Percentiles rank a stretch among this genome's conserved stretches.
phyloP scores from a whole-genome alignment of 805 yeast genomes.

The Jamesozyma piceae region DNA sequence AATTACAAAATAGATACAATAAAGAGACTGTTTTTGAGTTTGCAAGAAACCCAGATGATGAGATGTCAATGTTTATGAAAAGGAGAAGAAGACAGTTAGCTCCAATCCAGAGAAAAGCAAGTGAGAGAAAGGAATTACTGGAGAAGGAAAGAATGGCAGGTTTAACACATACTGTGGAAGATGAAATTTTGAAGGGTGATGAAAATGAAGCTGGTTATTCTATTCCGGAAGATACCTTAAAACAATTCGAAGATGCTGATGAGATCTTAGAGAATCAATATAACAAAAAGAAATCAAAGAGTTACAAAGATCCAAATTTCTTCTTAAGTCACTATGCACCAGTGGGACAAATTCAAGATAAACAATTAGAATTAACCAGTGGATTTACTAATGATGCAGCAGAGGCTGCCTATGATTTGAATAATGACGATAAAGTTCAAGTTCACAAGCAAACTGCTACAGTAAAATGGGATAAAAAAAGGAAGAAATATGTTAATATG shows the following conservation, averaged over 20 bases:
- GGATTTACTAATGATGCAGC: conserved; percentile 80
- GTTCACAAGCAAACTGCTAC: conserved; percentile 55
- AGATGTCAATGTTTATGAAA: conserved; percentile 74
- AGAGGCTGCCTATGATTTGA: conserved; percentile 79
- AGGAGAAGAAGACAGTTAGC: conserved; percentile 80
- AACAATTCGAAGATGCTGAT: conserved; percentile 36
- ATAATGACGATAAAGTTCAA: conserved; percentile 64
- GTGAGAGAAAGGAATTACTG: conserved; percentile 55
- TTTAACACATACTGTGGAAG: conserved; percentile 60
- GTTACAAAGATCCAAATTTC: conserved; percentile 67
- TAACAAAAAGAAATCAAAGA: conserved; percentile 31
- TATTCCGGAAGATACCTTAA: conserved; percentile 33
- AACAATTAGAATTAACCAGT: conserved; percentile 44
- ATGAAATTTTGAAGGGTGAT: conserved; percentile 54
- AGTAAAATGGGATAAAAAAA: conserved; percentile 87
- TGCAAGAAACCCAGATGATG: conserved; percentile 54
- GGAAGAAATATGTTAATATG: conserved; percentile 78
- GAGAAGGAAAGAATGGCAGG: conserved; percentile 73
- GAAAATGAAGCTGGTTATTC: conserved; percentile 41
- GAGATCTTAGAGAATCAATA: conserved; percentile 25
- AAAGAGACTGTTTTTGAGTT: conserved; percentile 95
- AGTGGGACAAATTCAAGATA: conserved; percentile 69
- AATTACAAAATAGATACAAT: conserved; percentile 55
- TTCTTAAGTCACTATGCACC: conserved; percentile 90
- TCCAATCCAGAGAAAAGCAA: conserved; percentile 72